Evolutionary conservation across 257 asterid genomes (phyloP).

Genomic region (Nicotiana otophora): DNA sequence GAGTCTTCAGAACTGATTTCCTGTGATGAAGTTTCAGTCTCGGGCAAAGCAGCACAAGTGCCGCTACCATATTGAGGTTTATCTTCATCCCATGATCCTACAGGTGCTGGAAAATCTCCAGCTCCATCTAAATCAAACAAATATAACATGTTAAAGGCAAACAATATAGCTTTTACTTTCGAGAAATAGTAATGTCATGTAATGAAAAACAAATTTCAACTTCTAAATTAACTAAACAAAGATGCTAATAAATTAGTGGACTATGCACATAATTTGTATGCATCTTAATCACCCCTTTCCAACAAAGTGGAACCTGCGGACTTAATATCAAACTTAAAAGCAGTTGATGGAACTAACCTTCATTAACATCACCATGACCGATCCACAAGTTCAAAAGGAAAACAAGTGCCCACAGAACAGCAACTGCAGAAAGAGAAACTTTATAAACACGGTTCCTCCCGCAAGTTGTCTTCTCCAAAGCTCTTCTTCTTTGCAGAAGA

Average conservation of each 20-base stretch:
- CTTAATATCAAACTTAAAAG: background rate
- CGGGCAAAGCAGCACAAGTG: slow-evolving; percentile 21
- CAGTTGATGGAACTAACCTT: slow-evolving; percentile 45
- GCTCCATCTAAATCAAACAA: slow-evolving; percentile 36
- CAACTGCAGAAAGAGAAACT: slow-evolving; percentile 56
- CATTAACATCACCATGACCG: slow-evolving; percentile 58
- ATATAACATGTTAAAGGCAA: slow-evolving; percentile 1
- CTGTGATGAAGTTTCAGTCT: slow-evolving; percentile 23
- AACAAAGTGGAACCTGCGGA: background rate
- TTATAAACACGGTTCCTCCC: slow-evolving; percentile 51
- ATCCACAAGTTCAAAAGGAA: slow-evolving; percentile 76
- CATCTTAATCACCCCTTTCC: background rate
- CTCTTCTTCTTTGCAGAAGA: slow-evolving; percentile 91
- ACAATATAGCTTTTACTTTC: background rate
- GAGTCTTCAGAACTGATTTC: slow-evolving; percentile 23
- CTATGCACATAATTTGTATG: background rate
- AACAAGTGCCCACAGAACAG: slow-evolving; percentile 65
- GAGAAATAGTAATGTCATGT: background rate
- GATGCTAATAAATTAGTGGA: background rate
- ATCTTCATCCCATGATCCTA: slow-evolving; percentile 40
- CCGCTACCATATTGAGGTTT: slow-evolving; percentile 23
- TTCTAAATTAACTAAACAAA: background rate
- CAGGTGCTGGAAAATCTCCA: slow-evolving; percentile 37
- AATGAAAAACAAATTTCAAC: background rate
- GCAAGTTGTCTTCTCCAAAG: slow-evolving; percentile 45